Evolutionary conservation across 2,329 filamentous ascomycete species (phyloP), one percentile per base, ranked within the genome.

Genomic region (Fusarium sp.): DNA sequence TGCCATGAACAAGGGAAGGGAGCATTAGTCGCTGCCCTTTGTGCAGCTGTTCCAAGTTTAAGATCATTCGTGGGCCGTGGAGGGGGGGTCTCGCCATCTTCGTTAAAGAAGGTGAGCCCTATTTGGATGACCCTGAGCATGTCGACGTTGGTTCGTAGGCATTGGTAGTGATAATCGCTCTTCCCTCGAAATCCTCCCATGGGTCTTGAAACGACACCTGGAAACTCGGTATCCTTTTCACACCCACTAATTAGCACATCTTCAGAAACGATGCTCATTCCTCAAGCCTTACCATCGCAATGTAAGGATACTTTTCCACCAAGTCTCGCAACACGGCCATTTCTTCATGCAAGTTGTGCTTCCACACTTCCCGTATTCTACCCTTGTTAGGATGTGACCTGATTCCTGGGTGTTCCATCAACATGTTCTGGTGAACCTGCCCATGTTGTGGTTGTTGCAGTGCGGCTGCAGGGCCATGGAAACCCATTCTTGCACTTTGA

Each of bases 101-200:
- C 88, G 70, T 94, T 95, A 84, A 98, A 98, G 18, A 99, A 85
- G 6, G 95, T 97, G 75, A 99, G 92, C 64, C 96, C 96, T 63
- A 99, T 92, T 80, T 99, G 96, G 71, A 99, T 98, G 74, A 98
- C 95, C 81, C 97, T 98, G 77, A 99, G 89, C 78, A 99, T 90
- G 79, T 99, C 96, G 77, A 99, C 96, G 79, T 99, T 99, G 76
- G 94, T 97, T 68, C 96, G 93, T 49, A 99, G 87, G 67, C 95
- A 98, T 85, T 99, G 96, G 83, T 99, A 99, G 80, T 99, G 96
- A 79, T 99, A 99, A 77, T 98, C 95, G 73, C 94, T 96, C 84
- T 98, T 98, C 64, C 93, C 96, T 65, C 92, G 90, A 81, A 99
- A 99, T 60, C 92, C 90, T 52, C 96, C 96, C 87, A 99, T 98